Evolutionary conservation across 768 basidiomycete species (phyloP).

Genomic region (Lyophyllum atratum): DNA sequence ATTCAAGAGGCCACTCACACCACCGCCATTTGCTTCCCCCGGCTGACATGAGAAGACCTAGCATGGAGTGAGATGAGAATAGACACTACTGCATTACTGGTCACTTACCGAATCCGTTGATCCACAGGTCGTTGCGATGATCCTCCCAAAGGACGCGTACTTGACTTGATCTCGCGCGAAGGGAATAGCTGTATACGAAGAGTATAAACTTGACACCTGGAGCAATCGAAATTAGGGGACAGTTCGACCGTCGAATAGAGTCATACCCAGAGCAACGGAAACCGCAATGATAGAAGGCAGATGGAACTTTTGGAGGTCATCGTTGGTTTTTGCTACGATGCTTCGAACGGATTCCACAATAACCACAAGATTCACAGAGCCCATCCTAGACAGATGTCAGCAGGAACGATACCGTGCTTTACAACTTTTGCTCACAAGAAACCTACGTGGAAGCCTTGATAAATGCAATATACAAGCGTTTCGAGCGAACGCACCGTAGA

Average conservation of each 20-base stretch:
- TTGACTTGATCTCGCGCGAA: conserved; percentile 84
- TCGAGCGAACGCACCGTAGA: conserved; percentile 59
- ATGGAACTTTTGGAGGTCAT: conserved; percentile 65
- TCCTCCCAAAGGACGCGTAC: conserved; percentile 97
- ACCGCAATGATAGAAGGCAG: conserved; percentile 85
- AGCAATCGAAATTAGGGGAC: conserved; percentile 1
- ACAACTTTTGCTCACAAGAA: conserved; percentile 37
- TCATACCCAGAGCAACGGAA: conserved; percentile 73
- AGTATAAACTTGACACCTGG: conserved; percentile 82
- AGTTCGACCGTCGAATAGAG: background rate
- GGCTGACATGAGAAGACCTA: conserved; percentile 82
- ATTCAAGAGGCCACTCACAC: conserved; percentile 55
- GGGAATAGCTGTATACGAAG: conserved; percentile 83
- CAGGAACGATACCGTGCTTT: background rate
- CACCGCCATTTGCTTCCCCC: conserved; percentile 79
- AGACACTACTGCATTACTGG: background rate
- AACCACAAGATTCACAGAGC: conserved; percentile 87
- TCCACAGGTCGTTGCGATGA: conserved; percentile 90
- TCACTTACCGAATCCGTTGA: conserved; percentile 72
- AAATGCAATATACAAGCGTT: background rate
- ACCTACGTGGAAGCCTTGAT: conserved; percentile 34
- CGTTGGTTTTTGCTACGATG: conserved; percentile 58
- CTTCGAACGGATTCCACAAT: conserved; percentile 83
- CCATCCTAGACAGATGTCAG: conserved; percentile 60
- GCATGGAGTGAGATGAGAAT: conserved; percentile 8